Percentiles rank a stretch among this genome's conserved stretches.
Evolutionary conservation across 2,329 filamentous ascomycete species (phyloP).

Genomic region (Xylaria polymorpha): DNA sequence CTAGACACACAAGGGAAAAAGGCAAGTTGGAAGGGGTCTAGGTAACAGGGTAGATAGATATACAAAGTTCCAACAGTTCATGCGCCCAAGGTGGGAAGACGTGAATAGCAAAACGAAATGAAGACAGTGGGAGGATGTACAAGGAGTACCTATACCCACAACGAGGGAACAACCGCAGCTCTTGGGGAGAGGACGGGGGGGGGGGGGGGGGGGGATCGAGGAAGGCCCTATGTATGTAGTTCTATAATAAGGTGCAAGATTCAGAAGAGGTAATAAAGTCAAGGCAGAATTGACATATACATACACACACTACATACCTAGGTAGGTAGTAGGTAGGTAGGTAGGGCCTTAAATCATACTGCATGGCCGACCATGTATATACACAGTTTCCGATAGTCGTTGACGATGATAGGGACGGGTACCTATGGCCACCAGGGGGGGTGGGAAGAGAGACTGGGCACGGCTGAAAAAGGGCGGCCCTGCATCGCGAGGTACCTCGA

Average conservation of each 20-base stretch:
- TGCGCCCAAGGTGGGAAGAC: conserved; percentile 11
- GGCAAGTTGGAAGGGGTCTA: conserved; percentile 25
- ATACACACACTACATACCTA: conserved; percentile 10
- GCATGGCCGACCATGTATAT: conserved; percentile 21
- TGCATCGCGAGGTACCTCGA: conserved; percentile 36
- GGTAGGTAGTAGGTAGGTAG: too few relatives aligned
- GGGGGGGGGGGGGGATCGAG: conserved; percentile 30
- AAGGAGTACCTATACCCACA: conserved; percentile 32
- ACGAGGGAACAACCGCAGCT: conserved; percentile 22
- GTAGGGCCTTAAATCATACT: conserved; percentile 7
- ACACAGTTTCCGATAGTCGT: conserved; percentile 14
- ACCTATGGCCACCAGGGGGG: conserved; percentile 34
- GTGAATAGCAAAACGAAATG: conserved; percentile 25
- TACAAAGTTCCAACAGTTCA: conserved; percentile 30
- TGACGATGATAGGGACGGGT: conserved; percentile 24
- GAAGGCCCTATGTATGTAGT: conserved; percentile 20
- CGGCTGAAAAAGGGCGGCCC: conserved; percentile 39
- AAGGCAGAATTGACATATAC: conserved; percentile 31
- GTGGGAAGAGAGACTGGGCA: conserved; percentile 32
- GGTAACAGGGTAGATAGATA: conserved; percentile 38
- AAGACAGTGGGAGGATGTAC: conserved; percentile 17
- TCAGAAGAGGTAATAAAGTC: conserved; percentile 17
- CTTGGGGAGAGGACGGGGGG: too few relatives aligned
- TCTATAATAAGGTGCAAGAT: conserved; percentile 35
- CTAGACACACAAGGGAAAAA: conserved; percentile 22